Percentiles rank a stretch among this genome's conserved stretches.
These are phyloP conservation scores for Kwoniella newhampshirensis DNA, from an alignment of 768 basidiomycete genomes.

Conservation along the genomic window DNA sequence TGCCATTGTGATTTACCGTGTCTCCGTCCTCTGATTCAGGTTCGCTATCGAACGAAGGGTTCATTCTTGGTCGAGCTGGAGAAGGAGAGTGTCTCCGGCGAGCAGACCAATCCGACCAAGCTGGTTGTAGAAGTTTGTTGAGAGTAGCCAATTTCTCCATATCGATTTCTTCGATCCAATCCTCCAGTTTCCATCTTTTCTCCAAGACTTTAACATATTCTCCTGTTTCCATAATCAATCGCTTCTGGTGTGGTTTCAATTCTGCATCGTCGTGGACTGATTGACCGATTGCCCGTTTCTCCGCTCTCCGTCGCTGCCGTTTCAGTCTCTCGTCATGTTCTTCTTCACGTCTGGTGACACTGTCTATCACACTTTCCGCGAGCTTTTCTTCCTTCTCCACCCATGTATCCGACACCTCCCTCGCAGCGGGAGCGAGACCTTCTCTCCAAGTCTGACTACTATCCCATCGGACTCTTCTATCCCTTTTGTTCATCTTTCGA, in stretches of 20 bases:
- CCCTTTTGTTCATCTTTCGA: not conserved
- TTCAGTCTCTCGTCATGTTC: slow-evolving; percentile 24
- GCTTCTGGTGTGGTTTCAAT: not conserved
- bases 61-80: not conserved
- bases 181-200: slow-evolving; percentile 49
- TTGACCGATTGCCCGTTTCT: slow-evolving; percentile 16
- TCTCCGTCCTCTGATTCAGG: not conserved
- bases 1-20: not conserved
- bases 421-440: slow-evolving; percentile 57
- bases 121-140: slow-evolving; percentile 52
- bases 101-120: slow-evolving; percentile 24
- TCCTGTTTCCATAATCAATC: not conserved
- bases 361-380: slow-evolving; percentile 44
- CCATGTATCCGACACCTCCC: slow-evolving; percentile 61
- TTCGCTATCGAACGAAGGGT: not conserved
- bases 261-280: not conserved
- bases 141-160: slow-evolving; percentile 51
- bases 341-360: slow-evolving; percentile 30
- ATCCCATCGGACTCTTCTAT: slow-evolving; percentile 13
- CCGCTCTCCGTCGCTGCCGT: slow-evolving; percentile 38
- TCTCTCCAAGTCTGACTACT: slow-evolving; percentile 19
- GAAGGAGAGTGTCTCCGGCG: slow-evolving; percentile 7
- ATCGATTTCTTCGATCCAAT: slow-evolving; percentile 49
- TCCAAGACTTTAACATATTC: not conserved
- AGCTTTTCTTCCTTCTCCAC: slow-evolving; percentile 58